These are phyloP conservation scores for Lizanozyma gosingica DNA, from an alignment of 1,139 yeast species.

Conservation along the genomic window DNA sequence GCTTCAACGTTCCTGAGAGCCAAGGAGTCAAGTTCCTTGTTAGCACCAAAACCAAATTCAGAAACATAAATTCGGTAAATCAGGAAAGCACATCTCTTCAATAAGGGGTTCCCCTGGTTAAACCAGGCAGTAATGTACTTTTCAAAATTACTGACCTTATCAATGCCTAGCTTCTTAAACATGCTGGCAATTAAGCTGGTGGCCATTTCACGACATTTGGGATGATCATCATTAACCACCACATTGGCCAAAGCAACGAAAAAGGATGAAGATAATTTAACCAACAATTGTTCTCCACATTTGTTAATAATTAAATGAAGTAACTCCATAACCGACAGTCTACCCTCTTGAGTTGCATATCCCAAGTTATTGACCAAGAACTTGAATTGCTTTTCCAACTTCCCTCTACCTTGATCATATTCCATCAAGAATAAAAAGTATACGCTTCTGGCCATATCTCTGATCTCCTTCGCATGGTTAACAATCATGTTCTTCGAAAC, in stretches of 20 bases:
- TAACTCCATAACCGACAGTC: conserved; percentile 87
- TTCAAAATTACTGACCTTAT: conserved; percentile 37
- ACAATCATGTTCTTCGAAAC: conserved; percentile 85
- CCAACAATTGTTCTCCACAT: conserved; percentile 53
- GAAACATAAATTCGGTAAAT: conserved; percentile 57
- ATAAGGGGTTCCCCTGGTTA: conserved; percentile 37
- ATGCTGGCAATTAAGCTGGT: conserved; percentile 50
- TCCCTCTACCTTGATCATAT: conserved; percentile 87
- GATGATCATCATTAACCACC: conserved; percentile 66
- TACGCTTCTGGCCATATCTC: conserved; percentile 79
- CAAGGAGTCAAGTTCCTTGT: conserved; percentile 28
- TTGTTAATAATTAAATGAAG: conserved; percentile 62
- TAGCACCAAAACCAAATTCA: conserved; percentile 38
- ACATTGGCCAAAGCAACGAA: conserved; percentile 78
- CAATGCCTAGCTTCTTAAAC: conserved; percentile 40
- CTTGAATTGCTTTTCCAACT: conserved; percentile 75
- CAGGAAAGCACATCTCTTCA: conserved; percentile 71
- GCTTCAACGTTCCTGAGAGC: conserved; percentile 28
- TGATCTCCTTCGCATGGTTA: conserved; percentile 72
- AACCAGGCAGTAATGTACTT: conserved; percentile 66
- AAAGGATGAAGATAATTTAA: conserved; percentile 61
- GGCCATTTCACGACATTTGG: conserved; percentile 86
- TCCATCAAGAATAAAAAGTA: conserved; percentile 86
- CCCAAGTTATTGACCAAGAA: conserved; percentile 75
- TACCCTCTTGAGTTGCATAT: conserved; percentile 81